These are phyloP conservation scores for Sechiopsis laciniata DNA, from an alignment of 306 rosid species.

Conservation along the genomic window DNA sequence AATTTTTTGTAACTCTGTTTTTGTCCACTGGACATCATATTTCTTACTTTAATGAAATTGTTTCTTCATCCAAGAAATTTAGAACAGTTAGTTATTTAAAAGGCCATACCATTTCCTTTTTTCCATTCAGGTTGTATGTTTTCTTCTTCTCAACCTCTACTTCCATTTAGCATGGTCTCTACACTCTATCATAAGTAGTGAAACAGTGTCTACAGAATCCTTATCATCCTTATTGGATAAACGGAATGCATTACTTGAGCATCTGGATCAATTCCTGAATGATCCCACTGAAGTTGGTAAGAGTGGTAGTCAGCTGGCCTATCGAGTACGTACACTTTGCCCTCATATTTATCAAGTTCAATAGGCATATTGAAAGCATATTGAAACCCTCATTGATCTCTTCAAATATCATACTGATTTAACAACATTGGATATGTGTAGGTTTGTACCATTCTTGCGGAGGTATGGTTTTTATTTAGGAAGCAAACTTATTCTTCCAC, in stretches of 20 bases:
- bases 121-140: slow-evolving; percentile 62
- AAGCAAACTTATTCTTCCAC: slow-evolving; percentile 43
- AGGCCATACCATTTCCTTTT: slow-evolving; percentile 19
- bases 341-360: slow-evolving; percentile 19
- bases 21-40: no score
- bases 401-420: slow-evolving; percentile 28
- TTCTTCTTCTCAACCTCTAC: slow-evolving; percentile 73
- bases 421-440: slow-evolving; percentile 32
- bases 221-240: slow-evolving; percentile 48
- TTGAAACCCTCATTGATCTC: not conserved
- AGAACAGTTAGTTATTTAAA: not conserved
- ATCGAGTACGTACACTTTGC: slow-evolving; percentile 50
- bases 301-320: slow-evolving; percentile 59
- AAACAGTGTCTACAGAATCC: slow-evolving; percentile 53
- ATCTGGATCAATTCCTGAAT: slow-evolving; percentile 56
- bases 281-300: slow-evolving; percentile 39
- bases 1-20: no score
- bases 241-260: slow-evolving; percentile 58
- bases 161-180: slow-evolving; percentile 68
- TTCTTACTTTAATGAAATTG: no score
- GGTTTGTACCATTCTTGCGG: slow-evolving; percentile 73
- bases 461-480: slow-evolving; percentile 57
- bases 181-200: slow-evolving; percentile 43
- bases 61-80: no score
- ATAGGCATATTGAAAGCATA: not conserved